Conservation (phyloP, 1,284 basidiomycete genomes). For the Erythrobasidium hasegawianum region DNA sequence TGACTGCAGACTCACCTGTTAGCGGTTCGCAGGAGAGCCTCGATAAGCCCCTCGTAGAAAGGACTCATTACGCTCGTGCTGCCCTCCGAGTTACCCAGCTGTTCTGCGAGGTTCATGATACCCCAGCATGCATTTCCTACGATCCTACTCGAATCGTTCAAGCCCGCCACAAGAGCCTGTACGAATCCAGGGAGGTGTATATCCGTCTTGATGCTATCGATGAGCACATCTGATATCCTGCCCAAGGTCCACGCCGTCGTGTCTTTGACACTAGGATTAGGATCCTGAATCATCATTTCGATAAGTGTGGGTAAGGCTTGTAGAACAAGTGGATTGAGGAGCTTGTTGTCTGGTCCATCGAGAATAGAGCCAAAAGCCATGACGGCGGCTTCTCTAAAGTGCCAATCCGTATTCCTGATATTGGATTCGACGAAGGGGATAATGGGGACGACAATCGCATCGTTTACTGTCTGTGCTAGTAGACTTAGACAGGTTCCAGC, state of each 20-base stretch:
- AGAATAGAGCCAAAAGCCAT: conserved; percentile 98
- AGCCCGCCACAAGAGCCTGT: conserved; percentile 73
- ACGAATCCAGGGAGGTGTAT: conserved; percentile 81
- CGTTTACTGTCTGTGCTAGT: conserved; percentile 84
- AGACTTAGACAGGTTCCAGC: conserved; percentile 89
- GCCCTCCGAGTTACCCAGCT: conserved; percentile 59
- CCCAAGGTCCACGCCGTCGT: conserved; percentile 98
- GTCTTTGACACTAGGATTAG: conserved; percentile 84
- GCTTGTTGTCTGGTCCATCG: conserved; percentile 83
- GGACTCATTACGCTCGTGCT: conserved; percentile 66
- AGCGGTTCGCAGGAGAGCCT: conserved; percentile 74
- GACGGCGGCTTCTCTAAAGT: conserved; percentile 89
- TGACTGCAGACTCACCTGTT: conserved; percentile 63
- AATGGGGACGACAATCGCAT: conserved; percentile 83
- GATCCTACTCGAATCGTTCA: conserved; percentile 75
- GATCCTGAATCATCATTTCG: conserved; percentile 82
- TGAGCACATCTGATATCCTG: conserved; percentile 86
- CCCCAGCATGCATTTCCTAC: conserved; percentile 95
- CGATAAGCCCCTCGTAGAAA: conserved; percentile 82
- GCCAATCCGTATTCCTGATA: conserved; percentile 88
- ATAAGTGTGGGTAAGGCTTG: conserved; percentile 93
- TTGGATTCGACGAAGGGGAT: conserved; percentile 98
- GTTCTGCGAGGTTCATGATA: conserved; percentile 88
- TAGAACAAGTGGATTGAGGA: conserved; percentile 84
- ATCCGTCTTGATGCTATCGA: conserved; percentile 82